These are phyloP conservation scores for Boechera stricta DNA, from an alignment of 345 rosid genomes.

Conservation along the genomic window DNA sequence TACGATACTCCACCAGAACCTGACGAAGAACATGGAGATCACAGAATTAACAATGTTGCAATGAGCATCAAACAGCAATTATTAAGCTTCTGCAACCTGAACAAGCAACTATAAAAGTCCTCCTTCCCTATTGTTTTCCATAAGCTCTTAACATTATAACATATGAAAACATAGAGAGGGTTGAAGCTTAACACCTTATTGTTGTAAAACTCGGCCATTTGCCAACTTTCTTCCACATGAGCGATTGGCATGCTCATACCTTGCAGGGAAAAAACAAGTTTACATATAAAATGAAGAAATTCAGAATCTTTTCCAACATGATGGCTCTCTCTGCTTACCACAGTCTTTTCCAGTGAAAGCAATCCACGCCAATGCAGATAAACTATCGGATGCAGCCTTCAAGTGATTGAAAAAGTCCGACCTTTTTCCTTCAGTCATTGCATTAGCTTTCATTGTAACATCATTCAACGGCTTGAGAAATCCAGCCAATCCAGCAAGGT, in stretches of 20 bases:
- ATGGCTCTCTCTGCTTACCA: constrained; percentile 53
- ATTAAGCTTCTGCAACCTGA: constrained; percentile 16
- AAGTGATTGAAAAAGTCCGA: constrained; percentile 91
- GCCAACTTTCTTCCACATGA: constrained; percentile 99
- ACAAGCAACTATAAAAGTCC: constrained; percentile 1
- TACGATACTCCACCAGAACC: constrained; percentile 89
- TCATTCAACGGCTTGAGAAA: constrained; percentile 90
- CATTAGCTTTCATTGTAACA: constrained; percentile 72
- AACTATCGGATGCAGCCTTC: constrained; percentile 80
- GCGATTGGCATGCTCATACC: constrained; percentile 99
- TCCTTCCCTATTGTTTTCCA: not conserved
- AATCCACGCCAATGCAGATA: constrained; percentile 92
- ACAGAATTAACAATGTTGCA: constrained; percentile 8
- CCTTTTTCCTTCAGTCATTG: constrained; percentile 81
- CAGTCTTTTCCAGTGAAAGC: constrained; percentile 93
- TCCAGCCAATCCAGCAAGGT: constrained; percentile 66
- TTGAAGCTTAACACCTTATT: constrained; percentile 69
- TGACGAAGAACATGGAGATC: constrained; percentile 40
- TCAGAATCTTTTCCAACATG: not conserved
- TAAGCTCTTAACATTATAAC: not conserved
- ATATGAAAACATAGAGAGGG: not conserved
- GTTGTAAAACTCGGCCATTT: constrained; percentile 95
- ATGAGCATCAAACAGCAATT: constrained; percentile 15
- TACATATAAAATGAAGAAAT: constrained; percentile 1
- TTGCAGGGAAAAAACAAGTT: constrained; percentile 42